These are phyloP conservation scores for Entrophospora sp. DNA, from an alignment of 192 early-diverging fungal genomes.

Conservation along the genomic window DNA sequence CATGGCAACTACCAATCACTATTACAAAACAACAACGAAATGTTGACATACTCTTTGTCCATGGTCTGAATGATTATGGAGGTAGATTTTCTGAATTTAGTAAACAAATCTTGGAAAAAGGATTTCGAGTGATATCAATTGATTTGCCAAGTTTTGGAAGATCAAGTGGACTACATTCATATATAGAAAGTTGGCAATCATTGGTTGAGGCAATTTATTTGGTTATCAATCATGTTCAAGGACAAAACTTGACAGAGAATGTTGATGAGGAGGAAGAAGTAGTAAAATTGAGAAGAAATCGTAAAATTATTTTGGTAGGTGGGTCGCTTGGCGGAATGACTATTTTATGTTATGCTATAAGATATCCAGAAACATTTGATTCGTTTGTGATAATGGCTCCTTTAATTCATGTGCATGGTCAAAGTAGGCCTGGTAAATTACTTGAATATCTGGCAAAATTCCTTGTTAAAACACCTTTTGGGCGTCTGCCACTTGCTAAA, in stretches of 20 bases:
- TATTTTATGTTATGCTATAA: conserved; percentile 3
- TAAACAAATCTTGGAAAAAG: background rate
- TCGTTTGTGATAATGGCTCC: background rate
- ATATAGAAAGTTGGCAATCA: background rate
- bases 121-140: conserved; percentile 5
- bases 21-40: background rate
- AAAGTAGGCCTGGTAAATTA: conserved; percentile 2
- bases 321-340: conserved; percentile 15
- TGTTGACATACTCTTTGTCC: background rate
- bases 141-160: conserved; percentile 18
- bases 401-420: background rate
- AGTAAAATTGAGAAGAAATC: background rate
- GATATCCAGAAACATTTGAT: conserved; percentile 7
- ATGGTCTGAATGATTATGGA: conserved; percentile 17
- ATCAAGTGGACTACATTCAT: conserved; percentile 14
- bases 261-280: too few relatives aligned
- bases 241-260: background rate
- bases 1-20: conserved; percentile 3
- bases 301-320: conserved; percentile 2
- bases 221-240: conserved; percentile 9
- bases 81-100: background rate
- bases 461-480: conserved; percentile 1
- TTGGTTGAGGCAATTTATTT: background rate
- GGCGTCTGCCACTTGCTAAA: background rate
- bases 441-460: background rate